Base-by-base conservation (phyloP, 169 alveolate genomes). In the Cryptosporidium felis region DNA sequence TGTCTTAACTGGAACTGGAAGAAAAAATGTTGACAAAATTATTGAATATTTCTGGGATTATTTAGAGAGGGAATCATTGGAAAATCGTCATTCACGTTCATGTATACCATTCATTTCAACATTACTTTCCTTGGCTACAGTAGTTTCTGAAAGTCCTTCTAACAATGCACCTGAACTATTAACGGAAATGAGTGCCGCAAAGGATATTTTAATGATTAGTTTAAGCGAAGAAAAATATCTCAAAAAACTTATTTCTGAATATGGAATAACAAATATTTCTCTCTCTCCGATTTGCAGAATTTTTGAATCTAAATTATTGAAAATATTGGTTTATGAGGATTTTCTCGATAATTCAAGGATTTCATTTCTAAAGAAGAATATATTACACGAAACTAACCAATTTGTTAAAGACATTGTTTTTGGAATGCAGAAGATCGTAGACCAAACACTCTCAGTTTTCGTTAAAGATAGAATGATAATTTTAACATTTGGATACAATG, bases 401-500 rank as follows among this genome's bases (percentile, higher is more conserved):
- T 74, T 74, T 30, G 58, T 74, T 9, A 74, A 58, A 21, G 56
- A 74, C 28, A 4, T 74, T 5, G 21, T 5, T 32, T 28, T n/a
- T 28, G 85, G 85, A 51, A 53, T 61, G 18, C 66, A 74, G 38
- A 42, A 51, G 38, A 74, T 74, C 16, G 49, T 56, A 1, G 23
- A 74, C n/a, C 56, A 53, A 38, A 38, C 85, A 1, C 40, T 56
- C 21, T 74, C 85, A 1, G 30, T 74, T 21, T 74, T 74, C 41
- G 58, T 47, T 5, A 74, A 56, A 26, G 67, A 74, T 30, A 74
- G 85, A 23, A 74, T 74, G 67, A 49, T 67, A 1, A 56, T 74
- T 3, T 38, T 74, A 56, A 74, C 85, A 34, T 74, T 74, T 49
- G 85, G 85, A 18, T 74, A 74, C 36, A 49, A 59, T 5, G 85